Conservation (phyloP, 2,329 filamentous ascomycete genomes). For the Ceratocystis diversiconidia region DNA sequence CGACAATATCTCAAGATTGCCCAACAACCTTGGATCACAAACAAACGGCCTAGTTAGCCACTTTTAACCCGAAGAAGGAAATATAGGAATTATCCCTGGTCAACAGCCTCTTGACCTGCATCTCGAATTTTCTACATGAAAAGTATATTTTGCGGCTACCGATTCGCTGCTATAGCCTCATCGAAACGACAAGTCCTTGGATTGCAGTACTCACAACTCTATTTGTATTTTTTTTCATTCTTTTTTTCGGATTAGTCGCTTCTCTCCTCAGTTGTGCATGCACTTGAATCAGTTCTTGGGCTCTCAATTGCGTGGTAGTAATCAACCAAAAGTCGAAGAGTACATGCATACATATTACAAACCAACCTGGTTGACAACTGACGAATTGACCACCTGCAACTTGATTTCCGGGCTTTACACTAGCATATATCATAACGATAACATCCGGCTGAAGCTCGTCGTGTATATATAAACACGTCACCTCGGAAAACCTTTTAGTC, state of each 20-base stretch:
- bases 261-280: background rate
- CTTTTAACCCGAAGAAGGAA: conserved; percentile 15
- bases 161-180: background rate
- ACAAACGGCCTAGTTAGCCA: background rate
- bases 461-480: background rate
- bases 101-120: conserved; percentile 13
- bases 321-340: background rate
- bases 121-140: conserved; percentile 10
- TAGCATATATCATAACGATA: background rate
- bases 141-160: background rate
- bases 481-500: background rate
- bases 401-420: background rate
- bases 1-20: background rate
- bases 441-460: background rate
- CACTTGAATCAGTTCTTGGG: background rate
- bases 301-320: background rate
- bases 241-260: background rate
- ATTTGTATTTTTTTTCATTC: background rate
- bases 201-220: background rate
- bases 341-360: background rate
- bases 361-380: background rate
- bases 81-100: conserved; percentile 2
- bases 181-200: background rate
- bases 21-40: background rate
- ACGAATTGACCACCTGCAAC: background rate